These are phyloP conservation scores for Pichia sp. DNA, from an alignment of 1,139 yeast species.

Conservation along the genomic window DNA sequence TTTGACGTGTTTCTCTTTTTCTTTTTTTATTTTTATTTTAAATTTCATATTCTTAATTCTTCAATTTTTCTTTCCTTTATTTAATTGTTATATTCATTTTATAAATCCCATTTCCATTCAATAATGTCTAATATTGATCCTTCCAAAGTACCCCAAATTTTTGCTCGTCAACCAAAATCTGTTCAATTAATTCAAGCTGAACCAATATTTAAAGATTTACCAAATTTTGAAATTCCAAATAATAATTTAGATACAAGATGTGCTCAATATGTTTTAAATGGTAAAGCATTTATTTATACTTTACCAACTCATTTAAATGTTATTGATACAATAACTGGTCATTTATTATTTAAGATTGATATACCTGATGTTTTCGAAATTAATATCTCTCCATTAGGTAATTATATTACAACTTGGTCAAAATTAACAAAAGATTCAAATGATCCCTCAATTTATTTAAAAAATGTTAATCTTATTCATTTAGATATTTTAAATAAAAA, in stretches of 20 bases:
- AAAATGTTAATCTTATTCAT: slow-evolving; percentile 70
- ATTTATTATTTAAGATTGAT: slow-evolving; percentile 38
- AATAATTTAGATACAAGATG: slow-evolving; percentile 26
- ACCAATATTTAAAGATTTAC: slow-evolving; percentile 36
- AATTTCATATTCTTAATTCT: too few relatives aligned
- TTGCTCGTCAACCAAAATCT: slow-evolving; percentile 50
- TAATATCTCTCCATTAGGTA: slow-evolving; percentile 85
- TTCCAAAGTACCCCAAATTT: slow-evolving; percentile 12
- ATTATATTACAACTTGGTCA: slow-evolving; percentile 83
- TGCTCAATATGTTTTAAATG: slow-evolving; percentile 48
- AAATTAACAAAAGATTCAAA: slow-evolving; percentile 58
- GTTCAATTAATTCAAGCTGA: slow-evolving; percentile 54
- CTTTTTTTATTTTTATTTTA: too few relatives aligned
- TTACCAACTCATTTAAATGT: slow-evolving; percentile 53
- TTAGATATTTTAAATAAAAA: slow-evolving; percentile 28
- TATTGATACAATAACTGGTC: slow-evolving; percentile 49
- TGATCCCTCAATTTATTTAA: slow-evolving; percentile 62
- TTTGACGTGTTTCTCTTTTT: too few relatives aligned
- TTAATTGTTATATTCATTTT: too few relatives aligned
- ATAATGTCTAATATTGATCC: slow-evolving; percentile 1
- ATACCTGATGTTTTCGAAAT: slow-evolving; percentile 69
- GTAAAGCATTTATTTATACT: slow-evolving; percentile 52
- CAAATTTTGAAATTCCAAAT: slow-evolving; percentile 32
- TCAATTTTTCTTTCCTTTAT: too few relatives aligned
- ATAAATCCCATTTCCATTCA: background rate